Percentiles rank a stretch among this genome's conserved stretches.
phyloP scores from a whole-genome alignment of 2,329 filamentous ascomycete species.

The Pyrenochaeta sp. region DNA sequence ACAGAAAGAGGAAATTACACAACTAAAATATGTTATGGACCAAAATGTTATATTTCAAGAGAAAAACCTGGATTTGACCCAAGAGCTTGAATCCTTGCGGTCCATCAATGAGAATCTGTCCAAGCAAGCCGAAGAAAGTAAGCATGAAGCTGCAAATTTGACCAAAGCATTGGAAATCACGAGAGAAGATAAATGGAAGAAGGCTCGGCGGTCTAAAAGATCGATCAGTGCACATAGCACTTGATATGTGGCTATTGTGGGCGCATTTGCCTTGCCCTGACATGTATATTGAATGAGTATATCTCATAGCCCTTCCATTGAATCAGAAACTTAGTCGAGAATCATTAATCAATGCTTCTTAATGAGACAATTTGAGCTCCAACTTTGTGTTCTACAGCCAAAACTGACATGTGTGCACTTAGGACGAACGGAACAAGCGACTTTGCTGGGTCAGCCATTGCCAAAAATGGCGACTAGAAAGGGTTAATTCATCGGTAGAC shows the following conservation, averaged over 20 bases:
- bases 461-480: too few species aligned
- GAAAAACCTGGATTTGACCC: neutral
- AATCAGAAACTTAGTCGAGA: too few species aligned
- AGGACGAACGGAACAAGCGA: slow-evolving; percentile 15
- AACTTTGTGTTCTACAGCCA: slow-evolving; percentile 6
- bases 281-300: too few species aligned
- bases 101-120: slow-evolving; percentile 3
- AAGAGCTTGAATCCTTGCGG: neutral
- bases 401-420: slow-evolving; percentile 13
- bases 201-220: slow-evolving; percentile 1
- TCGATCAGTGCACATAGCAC: too few species aligned
- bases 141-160: slow-evolving; percentile 10
- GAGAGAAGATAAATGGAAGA: slow-evolving; percentile 10
- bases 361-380: slow-evolving; percentile 10
- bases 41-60: slow-evolving; percentile 15
- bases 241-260: too few species aligned
- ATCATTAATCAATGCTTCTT: too few species aligned
- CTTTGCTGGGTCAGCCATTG: too few species aligned
- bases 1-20: slow-evolving; percentile 1
- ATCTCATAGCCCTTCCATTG: too few species aligned
- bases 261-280: too few species aligned
- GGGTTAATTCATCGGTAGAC: too few species aligned
- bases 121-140: slow-evolving; percentile 4
- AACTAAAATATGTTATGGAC: slow-evolving; percentile 10
- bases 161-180: slow-evolving; percentile 13